Evolutionary conservation across 2,329 filamentous ascomycete species (phyloP), one percentile per base, ranked within the genome.

Genomic region (Monilinia aucupariae): DNA sequence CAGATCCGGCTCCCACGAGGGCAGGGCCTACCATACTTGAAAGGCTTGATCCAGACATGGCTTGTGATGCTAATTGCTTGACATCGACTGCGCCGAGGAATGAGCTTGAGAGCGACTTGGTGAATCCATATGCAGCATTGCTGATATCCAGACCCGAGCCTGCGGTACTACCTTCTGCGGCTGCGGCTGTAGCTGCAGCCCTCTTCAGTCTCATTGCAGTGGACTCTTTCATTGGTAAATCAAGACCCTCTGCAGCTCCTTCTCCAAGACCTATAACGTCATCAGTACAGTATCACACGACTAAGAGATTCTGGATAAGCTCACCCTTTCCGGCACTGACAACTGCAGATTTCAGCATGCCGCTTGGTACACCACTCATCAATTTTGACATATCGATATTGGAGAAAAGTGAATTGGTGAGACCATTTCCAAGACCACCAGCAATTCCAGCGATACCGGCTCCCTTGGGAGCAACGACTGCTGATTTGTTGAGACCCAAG

Each of bases 361-460:
- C 60, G 27, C n/a, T 27, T 20, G 39, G 53, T n/a, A 62, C 20
- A 41, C 22, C 43, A 41, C 7, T 4, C 60, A 62, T 62, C 13
- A 62, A 12, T 55, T 62, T 62, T 8, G 60, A 62, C 51, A 62
- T 56, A 25, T 62, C 60, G 17, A 62, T 41, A 25, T 62, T 62
- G 22, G 51, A 56, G 13, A 62, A 62, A 5, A 62, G 51, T 0
- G 60, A 54, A 8, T 56, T 43, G 12, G 60, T 62, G 17, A 62
- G 51, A 7, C 51, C 34, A 56, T 41, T 62, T 39, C 60, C 60
- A 9, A 62, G n/a, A n/a, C 22, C 49, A 6, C 60, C 41, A 27
- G 25, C 52, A 30, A 58, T 22, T 25, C 17, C n/a, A 32, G 60
- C 43, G 15, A 62, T 30, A 12, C 60, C 60, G 13, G 60, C 49